Evolutionary conservation across 768 basidiomycete genomes (phyloP), one percentile per base, ranked within the genome.

Genomic region (Harrya chromipes): DNA sequence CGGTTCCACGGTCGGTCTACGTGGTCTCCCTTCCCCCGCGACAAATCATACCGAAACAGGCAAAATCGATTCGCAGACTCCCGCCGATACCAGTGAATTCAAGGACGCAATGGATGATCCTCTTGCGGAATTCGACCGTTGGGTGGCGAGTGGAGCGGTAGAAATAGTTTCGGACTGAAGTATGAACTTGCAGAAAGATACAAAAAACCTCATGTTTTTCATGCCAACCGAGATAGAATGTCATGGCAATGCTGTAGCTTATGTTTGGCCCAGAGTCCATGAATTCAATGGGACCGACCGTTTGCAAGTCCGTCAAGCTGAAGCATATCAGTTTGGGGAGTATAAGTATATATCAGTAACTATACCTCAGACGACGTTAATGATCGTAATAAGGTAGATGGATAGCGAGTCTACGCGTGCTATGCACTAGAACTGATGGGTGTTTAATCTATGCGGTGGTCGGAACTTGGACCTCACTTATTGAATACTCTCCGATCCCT

Each of bases 101-200:
- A 40, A 48, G 6, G 62, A 58, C 19, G 56, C 61, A 12, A 38
- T 40, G 27, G 60, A 62, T n/a, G 78, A 85, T 42, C 76, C 82
- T 43, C 74, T 86, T 42, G 83, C 78, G 5, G 84, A 84, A 54
- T 72, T 90, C 24, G 82, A 87, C 51, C 79, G 74, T 39, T 90
- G 84, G 84, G 64, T 89, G 56, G 71, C 78, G 26, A 85, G 85
- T 59, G 84, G 77, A 24, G 75, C 79, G 4, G 80, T 87, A 1
- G 74, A 79, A 37, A 80, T 85, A 47, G 48, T 78, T 29, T 34
- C 57, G 6, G 56, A 68, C 39, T 67, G 45, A 60, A 12, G 35
- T 20, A 1, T 7, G 14, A 17, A 49, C 29, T 17, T 39, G 36
- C 34, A 38, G 33, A 36, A 19, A 29, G 40, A 14, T 26, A 26